These are phyloP conservation scores for Tremella fuciformis DNA, from an alignment of 768 basidiomycete genomes.

Conservation along the genomic window DNA sequence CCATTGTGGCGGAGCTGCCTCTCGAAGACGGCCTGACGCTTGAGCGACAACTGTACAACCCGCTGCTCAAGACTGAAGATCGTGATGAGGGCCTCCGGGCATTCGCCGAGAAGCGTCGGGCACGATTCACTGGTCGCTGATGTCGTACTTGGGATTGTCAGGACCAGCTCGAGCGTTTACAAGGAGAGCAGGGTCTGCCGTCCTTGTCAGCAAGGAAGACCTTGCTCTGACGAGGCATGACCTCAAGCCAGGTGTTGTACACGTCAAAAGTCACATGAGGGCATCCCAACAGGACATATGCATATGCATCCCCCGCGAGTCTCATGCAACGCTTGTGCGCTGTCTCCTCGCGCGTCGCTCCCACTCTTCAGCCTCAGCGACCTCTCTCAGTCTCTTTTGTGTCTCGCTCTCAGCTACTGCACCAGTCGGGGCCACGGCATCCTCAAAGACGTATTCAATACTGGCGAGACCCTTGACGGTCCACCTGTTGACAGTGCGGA, in stretches of 20 bases:
- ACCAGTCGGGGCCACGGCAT: background rate
- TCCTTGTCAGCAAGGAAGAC: too few relatives aligned
- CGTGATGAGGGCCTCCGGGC: slow-evolving; percentile 78
- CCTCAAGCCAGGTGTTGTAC: too few relatives aligned
- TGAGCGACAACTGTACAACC: slow-evolving; percentile 79
- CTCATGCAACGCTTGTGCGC: background rate
- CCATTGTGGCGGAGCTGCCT: slow-evolving; percentile 75
- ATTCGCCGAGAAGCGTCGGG: slow-evolving; percentile 76
- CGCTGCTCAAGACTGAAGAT: slow-evolving; percentile 70
- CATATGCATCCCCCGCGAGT: too few relatives aligned
- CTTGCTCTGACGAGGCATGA: too few relatives aligned
- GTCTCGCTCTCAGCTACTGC: background rate
- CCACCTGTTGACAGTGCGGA: slow-evolving; percentile 6
- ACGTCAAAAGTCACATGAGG: too few relatives aligned
- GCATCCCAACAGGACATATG: too few relatives aligned
- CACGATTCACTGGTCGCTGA: slow-evolving; percentile 66
- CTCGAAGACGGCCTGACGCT: slow-evolving; percentile 88
- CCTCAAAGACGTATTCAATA: slow-evolving; percentile 45
- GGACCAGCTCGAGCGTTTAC: background rate
- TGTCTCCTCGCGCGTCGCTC: slow-evolving; percentile 22
- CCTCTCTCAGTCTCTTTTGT: slow-evolving; percentile 12
- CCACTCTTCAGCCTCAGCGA: slow-evolving; percentile 40
- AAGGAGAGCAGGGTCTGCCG: background rate
- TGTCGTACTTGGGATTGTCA: background rate
- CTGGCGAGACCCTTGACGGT: slow-evolving; percentile 31